Base-by-base conservation (phyloP, 2,329 filamentous ascomycete species). In the Knufia fluminis region DNA sequence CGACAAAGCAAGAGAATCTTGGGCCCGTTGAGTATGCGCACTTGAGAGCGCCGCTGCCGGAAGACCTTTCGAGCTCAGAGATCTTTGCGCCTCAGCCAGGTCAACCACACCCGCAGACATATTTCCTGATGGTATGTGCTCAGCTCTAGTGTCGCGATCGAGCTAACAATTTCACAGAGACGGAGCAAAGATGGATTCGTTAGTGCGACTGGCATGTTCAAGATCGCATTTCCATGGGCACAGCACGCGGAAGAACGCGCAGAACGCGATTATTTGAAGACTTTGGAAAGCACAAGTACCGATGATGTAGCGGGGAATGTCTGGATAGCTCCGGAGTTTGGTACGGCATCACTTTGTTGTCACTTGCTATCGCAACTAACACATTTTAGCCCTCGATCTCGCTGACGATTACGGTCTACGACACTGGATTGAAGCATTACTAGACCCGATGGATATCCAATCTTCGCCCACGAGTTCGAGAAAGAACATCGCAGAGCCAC, bases 291-390 rank as follows among this genome's bases (percentile, higher is more conserved):
- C 22, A 94, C 90, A 8, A 94, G 89, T 60, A 76, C 77, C 50
- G 90, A 97, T 64, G 92, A 97, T 73, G 89, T 92, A 24, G 92
- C 92, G 22, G 92, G 92, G 40, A 98, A 96, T 66, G 81, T 98
- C 46, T 98, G 92, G 92, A 90, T 97, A 45, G 81, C 88, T 41
- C 89, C 91, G 4, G 76, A 83, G 57, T 72, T 79, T 64, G 80
- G 80, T 84, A 71, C 59, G 68, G 26, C 48, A 16, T 20, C 43
- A 41, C 28, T 7, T 16, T 24, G n/a, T 33, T 20, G 28, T 26
- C 26, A 31, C 22, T 49, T 31, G 23, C 16, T 43, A 31, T 36
- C 40, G 44, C 19, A 46, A 35, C 48, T 44, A 43, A 38, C 51
- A 7, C 38, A n/a, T 42, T 54, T 70, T 80, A 79, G 92, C 92